Evolutionary conservation across 257 asterid genomes (phyloP).

Genomic region (Nicotiana obtusifolia): DNA sequence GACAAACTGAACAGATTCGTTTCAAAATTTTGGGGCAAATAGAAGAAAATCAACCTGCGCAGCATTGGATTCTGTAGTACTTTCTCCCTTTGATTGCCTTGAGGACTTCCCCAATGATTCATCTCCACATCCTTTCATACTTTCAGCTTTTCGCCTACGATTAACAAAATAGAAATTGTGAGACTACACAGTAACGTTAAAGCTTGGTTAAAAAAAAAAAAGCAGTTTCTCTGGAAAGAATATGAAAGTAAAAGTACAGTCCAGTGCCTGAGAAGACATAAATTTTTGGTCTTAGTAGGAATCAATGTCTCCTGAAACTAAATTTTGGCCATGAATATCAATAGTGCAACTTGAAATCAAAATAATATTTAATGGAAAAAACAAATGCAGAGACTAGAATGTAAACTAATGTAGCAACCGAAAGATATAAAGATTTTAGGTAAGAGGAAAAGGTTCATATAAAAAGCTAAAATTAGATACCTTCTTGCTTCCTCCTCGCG

Average conservation of each 20-base stretch:
- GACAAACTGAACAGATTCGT: background rate
- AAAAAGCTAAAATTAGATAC: conserved; percentile 15
- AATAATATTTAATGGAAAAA: background rate
- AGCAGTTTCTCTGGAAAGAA: background rate
- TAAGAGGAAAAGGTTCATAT: background rate
- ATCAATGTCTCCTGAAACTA: background rate
- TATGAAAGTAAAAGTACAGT: background rate
- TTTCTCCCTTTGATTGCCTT: conserved; percentile 17
- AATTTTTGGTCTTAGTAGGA: background rate
- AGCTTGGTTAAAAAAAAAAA: background rate
- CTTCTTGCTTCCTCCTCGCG: conserved; percentile 50
- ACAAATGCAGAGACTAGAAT: background rate
- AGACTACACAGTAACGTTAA: background rate
- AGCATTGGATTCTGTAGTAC: conserved; percentile 12
- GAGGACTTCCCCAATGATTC: conserved; percentile 22
- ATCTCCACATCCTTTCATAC: conserved; percentile 25
- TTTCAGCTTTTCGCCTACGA: conserved; percentile 34
- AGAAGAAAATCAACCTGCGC: conserved; percentile 33
- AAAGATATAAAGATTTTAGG: background rate
- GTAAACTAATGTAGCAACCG: background rate
- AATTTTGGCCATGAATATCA: background rate
- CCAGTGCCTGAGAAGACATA: background rate
- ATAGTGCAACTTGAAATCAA: background rate
- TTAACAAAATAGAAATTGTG: background rate
- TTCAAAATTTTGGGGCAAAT: background rate